Evolutionary conservation across 768 basidiomycete species (phyloP).

Genomic region (Tulasnella sp.): DNA sequence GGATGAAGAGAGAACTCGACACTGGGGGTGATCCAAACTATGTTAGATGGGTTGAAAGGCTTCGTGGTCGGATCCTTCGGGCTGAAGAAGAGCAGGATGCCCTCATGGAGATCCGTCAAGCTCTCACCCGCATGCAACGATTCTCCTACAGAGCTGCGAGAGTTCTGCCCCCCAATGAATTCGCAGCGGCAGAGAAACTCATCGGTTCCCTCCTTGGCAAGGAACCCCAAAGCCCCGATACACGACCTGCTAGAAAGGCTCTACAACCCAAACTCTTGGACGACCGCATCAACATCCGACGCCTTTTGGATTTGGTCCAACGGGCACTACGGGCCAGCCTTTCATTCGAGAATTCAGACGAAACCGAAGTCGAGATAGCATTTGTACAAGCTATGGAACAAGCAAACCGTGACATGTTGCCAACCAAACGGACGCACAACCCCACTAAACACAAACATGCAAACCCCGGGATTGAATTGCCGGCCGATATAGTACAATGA

Average conservation of each 20-base stretch:
- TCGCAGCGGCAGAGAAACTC: neutral
- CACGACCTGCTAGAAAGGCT: neutral
- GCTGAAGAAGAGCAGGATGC: neutral
- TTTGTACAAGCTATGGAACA: neutral
- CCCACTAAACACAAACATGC: too few species aligned
- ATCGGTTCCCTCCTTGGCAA: neutral
- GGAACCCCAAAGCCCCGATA: too few species aligned
- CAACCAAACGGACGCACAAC: constrained; percentile 26
- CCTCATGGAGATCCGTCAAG: neutral
- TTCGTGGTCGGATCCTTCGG: neutral
- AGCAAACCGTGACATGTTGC: constrained; percentile 6
- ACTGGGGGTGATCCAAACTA: neutral
- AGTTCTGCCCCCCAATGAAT: neutral
- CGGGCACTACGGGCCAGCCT: neutral
- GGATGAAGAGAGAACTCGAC: constrained; percentile 7
- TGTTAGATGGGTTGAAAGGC: constrained; percentile 9
- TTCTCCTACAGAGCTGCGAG: neutral
- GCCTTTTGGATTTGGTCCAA: neutral
- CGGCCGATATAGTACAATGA: too few species aligned
- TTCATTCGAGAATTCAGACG: neutral
- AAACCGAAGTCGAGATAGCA: neutral
- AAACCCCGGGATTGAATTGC: too few species aligned
- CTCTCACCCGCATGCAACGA: neutral
- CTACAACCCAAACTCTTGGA: neutral
- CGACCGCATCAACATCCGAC: neutral